A percentile compares a stretch with the other conserved stretches of the same genome.
These are phyloP conservation scores for Trypanosoma lewisi DNA, from an alignment of 208 protist species.

Conservation along the genomic window DNA sequence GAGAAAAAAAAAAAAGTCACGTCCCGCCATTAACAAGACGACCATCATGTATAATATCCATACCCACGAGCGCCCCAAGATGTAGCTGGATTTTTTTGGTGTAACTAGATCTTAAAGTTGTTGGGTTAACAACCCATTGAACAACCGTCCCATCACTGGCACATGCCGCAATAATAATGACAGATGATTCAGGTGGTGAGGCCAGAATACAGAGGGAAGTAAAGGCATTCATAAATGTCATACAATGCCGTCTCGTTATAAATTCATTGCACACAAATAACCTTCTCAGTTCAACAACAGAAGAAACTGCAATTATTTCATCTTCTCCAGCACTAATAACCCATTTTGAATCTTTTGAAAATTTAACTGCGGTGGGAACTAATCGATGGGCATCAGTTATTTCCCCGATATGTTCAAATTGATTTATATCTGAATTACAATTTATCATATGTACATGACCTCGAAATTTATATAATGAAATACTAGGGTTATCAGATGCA, in stretches of 20 bases:
- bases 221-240: slow-evolving; percentile 86
- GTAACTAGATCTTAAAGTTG: slow-evolving; percentile 40
- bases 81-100: slow-evolving; percentile 79
- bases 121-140: slow-evolving; percentile 77
- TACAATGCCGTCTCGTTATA: slow-evolving; percentile 65
- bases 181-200: slow-evolving; percentile 59
- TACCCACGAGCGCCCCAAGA: slow-evolving; percentile 64
- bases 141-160: slow-evolving; percentile 76
- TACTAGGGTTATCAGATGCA: slow-evolving; percentile 45
- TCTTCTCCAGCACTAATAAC: slow-evolving; percentile 78
- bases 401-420: slow-evolving; percentile 48
- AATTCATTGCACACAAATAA: slow-evolving; percentile 60
- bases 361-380: slow-evolving; percentile 55
- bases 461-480: slow-evolving; percentile 48
- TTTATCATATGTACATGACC: slow-evolving; percentile 22
- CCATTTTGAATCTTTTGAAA: slow-evolving; percentile 76
- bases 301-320: slow-evolving; percentile 66
- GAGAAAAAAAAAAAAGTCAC: not conserved
- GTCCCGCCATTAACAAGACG: not conserved
- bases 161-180: slow-evolving; percentile 72
- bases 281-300: slow-evolving; percentile 38
- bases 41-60: slow-evolving; percentile 43
- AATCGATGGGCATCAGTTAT: slow-evolving; percentile 58
- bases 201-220: slow-evolving; percentile 70
- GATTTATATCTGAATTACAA: slow-evolving; percentile 36